Conservation (phyloP, 202 grass and related monocot species). For the Musa balbisiana region DNA sequence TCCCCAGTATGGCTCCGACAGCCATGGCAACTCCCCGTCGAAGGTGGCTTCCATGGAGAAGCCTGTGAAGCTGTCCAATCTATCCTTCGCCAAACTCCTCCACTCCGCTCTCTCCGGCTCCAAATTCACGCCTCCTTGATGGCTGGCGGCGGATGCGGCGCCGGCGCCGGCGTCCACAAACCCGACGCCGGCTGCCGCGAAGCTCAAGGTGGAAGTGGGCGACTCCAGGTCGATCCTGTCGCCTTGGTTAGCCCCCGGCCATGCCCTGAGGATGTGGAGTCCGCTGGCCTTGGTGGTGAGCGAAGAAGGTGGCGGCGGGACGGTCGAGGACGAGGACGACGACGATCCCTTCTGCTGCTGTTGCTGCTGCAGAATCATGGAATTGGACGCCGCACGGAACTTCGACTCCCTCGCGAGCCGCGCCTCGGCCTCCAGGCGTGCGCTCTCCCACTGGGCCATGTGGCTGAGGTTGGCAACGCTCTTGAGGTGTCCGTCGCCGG, state of each 20-base stretch:
- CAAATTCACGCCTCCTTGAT: constrained; percentile 26
- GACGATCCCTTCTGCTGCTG: background rate
- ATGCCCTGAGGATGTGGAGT: constrained; percentile 4
- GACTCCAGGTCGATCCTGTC: constrained; percentile 64
- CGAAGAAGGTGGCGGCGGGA: background rate
- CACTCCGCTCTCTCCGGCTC: constrained; percentile 40
- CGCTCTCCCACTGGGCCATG: constrained; percentile 30
- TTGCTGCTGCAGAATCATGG: constrained; percentile 8
- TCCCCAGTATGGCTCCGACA: constrained; percentile 24
- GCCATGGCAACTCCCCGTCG: constrained; percentile 46
- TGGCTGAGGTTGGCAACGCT: constrained; percentile 22
- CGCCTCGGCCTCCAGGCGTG: constrained; percentile 30
- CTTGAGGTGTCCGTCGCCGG: constrained; percentile 3
- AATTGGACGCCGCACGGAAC: constrained; percentile 27
- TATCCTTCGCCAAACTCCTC: constrained; percentile 53
- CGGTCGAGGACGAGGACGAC: background rate
- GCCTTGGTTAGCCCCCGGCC: constrained; percentile 24
- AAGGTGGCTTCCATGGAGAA: constrained; percentile 2
- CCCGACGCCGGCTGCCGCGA: constrained; percentile 19
- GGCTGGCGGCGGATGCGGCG: constrained; percentile 14
- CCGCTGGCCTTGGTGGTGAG: background rate
- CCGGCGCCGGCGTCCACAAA: constrained; percentile 9
- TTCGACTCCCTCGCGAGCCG: constrained; percentile 59
- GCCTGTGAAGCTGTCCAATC: constrained; percentile 20
- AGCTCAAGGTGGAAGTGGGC: constrained; percentile 77